Conservation (phyloP, 768 basidiomycete genomes). For the Tricholomella constricta region DNA sequence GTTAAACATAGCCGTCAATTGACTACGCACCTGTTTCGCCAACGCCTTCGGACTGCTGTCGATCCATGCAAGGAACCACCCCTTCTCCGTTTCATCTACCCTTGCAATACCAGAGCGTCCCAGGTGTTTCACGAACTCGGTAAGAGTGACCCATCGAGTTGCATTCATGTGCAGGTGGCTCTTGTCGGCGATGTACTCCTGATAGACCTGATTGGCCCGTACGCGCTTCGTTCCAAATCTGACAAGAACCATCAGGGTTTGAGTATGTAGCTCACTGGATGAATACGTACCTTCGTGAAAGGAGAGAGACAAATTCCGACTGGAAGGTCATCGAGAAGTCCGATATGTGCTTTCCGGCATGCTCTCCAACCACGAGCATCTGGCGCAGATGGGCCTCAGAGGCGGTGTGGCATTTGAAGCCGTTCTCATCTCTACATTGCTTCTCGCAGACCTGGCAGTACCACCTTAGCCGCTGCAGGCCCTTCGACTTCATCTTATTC, state of each 20-base stretch:
- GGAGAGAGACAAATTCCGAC: slow-evolving; percentile 85
- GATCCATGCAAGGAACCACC: slow-evolving; percentile 97
- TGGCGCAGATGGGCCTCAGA: slow-evolving; percentile 92
- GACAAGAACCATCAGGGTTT: background rate
- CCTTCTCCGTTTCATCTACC: slow-evolving; percentile 98
- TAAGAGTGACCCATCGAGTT: slow-evolving; percentile 96
- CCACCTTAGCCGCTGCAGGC: slow-evolving; percentile 93
- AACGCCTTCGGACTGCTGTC: slow-evolving; percentile 95
- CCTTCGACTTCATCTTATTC: slow-evolving; percentile 98
- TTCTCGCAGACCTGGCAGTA: slow-evolving; percentile 99
- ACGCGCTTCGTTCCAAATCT: slow-evolving; percentile 96
- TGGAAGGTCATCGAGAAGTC: slow-evolving; percentile 90
- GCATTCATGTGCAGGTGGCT: slow-evolving; percentile 97
- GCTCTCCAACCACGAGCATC: slow-evolving; percentile 96
- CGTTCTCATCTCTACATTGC: slow-evolving; percentile 98
- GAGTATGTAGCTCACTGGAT: background rate
- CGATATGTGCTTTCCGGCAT: slow-evolving; percentile 89
- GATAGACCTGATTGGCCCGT: slow-evolving; percentile 92
- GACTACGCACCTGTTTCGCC: slow-evolving; percentile 71
- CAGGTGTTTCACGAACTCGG: slow-evolving; percentile 92
- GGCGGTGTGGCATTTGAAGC: slow-evolving; percentile 92
- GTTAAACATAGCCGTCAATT: background rate
- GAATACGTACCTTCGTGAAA: slow-evolving; percentile 72
- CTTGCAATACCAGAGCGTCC: slow-evolving; percentile 84
- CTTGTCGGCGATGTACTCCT: slow-evolving; percentile 97